Evolutionary conservation across 2,329 filamentous ascomycete genomes (phyloP).

Genomic region (Penicillium sp.): DNA sequence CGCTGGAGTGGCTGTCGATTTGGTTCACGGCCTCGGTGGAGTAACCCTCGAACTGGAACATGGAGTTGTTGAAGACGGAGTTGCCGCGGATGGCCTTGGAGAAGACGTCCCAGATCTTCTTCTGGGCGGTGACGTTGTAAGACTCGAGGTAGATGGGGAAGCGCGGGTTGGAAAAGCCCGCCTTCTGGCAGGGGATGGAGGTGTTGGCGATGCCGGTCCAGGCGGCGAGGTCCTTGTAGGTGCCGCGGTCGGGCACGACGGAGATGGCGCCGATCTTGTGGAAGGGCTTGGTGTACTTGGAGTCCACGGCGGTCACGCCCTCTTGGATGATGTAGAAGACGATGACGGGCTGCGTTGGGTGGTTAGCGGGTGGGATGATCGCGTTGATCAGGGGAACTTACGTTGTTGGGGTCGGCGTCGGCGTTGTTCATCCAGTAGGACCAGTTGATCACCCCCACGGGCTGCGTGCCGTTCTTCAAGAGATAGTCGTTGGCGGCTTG

Average conservation of each 20-base stretch:
- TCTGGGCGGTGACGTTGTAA: slow-evolving; percentile 41
- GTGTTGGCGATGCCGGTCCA: slow-evolving; percentile 45
- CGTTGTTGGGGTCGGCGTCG: slow-evolving; percentile 26
- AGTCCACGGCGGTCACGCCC: slow-evolving; percentile 41
- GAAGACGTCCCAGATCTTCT: slow-evolving; percentile 40
- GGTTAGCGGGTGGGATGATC: background rate
- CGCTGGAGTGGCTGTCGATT: slow-evolving; percentile 37
- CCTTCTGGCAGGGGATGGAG: slow-evolving; percentile 45
- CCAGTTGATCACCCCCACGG: slow-evolving; percentile 51
- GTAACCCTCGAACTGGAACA: slow-evolving; percentile 60
- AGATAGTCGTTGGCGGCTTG: slow-evolving; percentile 47
- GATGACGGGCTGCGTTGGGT: slow-evolving; percentile 26
- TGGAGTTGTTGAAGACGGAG: slow-evolving; percentile 38
- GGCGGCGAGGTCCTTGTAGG: slow-evolving; percentile 46
- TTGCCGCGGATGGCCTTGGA: slow-evolving; percentile 30
- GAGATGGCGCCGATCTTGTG: slow-evolving; percentile 42
- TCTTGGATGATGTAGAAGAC: slow-evolving; percentile 34
- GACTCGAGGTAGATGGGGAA: slow-evolving; percentile 47
- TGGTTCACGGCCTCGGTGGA: slow-evolving; percentile 46
- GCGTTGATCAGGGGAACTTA: slow-evolving; percentile 5
- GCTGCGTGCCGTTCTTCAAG: slow-evolving; percentile 45
- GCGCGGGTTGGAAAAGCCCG: slow-evolving; percentile 39
- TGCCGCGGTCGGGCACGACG: slow-evolving; percentile 35
- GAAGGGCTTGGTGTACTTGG: slow-evolving; percentile 46
- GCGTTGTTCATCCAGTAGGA: slow-evolving; percentile 33